Evolutionary conservation across 2,329 filamentous ascomycete genomes (phyloP), one percentile per base, ranked within the genome.

Genomic region (Talaromyces sp.): DNA sequence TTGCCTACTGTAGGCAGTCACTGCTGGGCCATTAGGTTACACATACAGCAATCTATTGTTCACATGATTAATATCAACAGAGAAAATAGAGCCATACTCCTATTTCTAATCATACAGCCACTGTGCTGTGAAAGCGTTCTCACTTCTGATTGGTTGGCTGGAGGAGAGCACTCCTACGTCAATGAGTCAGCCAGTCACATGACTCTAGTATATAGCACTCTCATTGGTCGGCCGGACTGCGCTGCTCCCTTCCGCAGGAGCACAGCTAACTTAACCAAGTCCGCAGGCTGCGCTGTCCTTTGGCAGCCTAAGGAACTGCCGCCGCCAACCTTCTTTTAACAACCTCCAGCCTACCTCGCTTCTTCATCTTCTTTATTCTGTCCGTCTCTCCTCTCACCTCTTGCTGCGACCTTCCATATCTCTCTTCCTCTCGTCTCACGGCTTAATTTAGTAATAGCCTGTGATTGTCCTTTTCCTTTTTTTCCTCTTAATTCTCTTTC

Each of bases 121-220:
- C 22, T 41, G 24, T 50, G 35, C 35, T 31, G 10, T 14, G 8
- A 50, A 31, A 24, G 19, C 22, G 31, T 31, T 39, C 27, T 39
- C 39, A 19, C 31, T 24, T 52, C 45, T 52, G 59, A 52, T 50
- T 61, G 59, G 59, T 9, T 2, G 10, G 5, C 43, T 39, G 31
- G 59, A 61, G 47, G 31, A 60, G 58, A 33, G 50, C 13, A 10
- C 50, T 54, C n/a, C 52, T 37, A 22, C 3, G 1, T 2, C 1
- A 61, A 50, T 66, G 65, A 66, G 61, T 66, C 65, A 66, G 47
- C 65, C 3, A 24, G 16, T 67, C 66, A 67, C 66, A 67, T 67
- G 66, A 66, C n/a, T n/a, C 3, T 5, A 3, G 13, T 10, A 35
- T 35, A 2, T 10, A 22, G 35, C 11, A 22, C 24, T 61, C 9